Evolutionary conservation across 2,329 filamentous ascomycete genomes (phyloP), one percentile per base, ranked within the genome.

Genomic region (Chaetomium sp.): DNA sequence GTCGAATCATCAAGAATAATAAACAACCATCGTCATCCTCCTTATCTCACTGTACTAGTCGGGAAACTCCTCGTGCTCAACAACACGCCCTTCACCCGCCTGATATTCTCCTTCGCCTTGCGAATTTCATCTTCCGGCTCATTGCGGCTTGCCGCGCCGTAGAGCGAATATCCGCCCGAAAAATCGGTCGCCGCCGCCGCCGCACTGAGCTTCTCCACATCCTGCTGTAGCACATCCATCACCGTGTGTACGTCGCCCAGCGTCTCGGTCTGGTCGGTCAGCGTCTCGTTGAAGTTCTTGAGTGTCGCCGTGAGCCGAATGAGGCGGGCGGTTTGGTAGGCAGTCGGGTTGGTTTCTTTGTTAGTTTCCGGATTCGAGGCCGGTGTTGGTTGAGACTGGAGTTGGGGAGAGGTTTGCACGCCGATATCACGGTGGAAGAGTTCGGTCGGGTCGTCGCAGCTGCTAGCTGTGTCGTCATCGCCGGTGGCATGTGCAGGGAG

Each of bases 341-440:
- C 71, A 11, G 68, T 64, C 44, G 53, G 66, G 6, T 44, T 53
- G 40, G 4, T 36, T 49, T 6, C 6, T 54, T 45, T 4, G 56
- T 33, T n/a, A 37, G 7, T 48, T 33, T 3, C 27, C 11, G 45
- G 45, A 12, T 44, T 27, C 52, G 50, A 51, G 27, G 56, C 47
- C 9, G 45, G 19, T 27, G 19, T 27, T 27, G 51, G 33, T 35
- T 33, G 60, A 56, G 35, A 57, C 14, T 42, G 11, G 76, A 76
- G 2, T 76, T 68, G 0, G 73, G 73, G 1, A 76, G 82, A 84
- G 0, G 89, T 94, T 70, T 94, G 89, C 1, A 88, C 88, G 60
- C 87, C 88, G 57, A 89, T 80, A 66, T 94, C 89, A 46, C 88
- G 82, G 69, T 91, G 88, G 71, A 89, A 94, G 59, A 91, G 80